Percentiles rank a stretch among this genome's conserved stretches.
phyloP scores from a whole-genome alignment of 2,329 filamentous ascomycete species.

The Pseudofabraea citricarpa region DNA sequence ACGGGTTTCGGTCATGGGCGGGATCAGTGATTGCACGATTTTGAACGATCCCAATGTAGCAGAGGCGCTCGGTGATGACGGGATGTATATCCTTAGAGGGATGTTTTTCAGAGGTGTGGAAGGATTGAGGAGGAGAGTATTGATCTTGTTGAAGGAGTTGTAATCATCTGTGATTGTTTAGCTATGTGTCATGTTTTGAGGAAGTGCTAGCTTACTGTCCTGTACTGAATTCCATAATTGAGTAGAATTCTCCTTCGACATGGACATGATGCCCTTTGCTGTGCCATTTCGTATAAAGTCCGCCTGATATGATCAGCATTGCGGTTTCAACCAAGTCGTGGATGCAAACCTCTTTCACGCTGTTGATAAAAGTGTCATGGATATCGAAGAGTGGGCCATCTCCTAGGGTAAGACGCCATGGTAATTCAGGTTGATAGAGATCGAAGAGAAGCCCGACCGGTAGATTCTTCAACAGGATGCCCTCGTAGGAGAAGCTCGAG shows the following conservation, averaged over 20 bases:
- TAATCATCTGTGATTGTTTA: constrained; percentile 57
- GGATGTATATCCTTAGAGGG: constrained; percentile 85
- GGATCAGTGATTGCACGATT: constrained; percentile 71
- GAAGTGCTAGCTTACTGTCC: constrained; percentile 41
- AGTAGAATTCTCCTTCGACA: constrained; percentile 64
- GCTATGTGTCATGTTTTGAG: not conserved
- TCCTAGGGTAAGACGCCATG: constrained; percentile 57
- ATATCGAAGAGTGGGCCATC: constrained; percentile 48
- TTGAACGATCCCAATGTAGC: constrained; percentile 52
- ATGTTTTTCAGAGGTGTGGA: constrained; percentile 73
- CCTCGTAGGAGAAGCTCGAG: constrained; percentile 57
- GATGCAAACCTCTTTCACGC: constrained; percentile 54
- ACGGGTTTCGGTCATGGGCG: constrained; percentile 38
- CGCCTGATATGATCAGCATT: constrained; percentile 7
- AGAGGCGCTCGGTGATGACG: constrained; percentile 49
- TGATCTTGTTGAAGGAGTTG: constrained; percentile 65
- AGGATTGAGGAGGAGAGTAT: constrained; percentile 70
- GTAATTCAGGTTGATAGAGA: constrained; percentile 48
- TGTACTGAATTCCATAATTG: constrained; percentile 61
- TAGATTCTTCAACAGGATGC: constrained; percentile 65
- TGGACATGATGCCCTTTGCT: constrained; percentile 65
- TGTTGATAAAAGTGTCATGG: constrained; percentile 64
- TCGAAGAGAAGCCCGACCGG: constrained; percentile 66
- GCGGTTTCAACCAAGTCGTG: not conserved
- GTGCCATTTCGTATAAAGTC: constrained; percentile 67